phyloP scores from a whole-genome alignment of 1,139 yeast species.

The Magnusiomyces clavatus region DNA sequence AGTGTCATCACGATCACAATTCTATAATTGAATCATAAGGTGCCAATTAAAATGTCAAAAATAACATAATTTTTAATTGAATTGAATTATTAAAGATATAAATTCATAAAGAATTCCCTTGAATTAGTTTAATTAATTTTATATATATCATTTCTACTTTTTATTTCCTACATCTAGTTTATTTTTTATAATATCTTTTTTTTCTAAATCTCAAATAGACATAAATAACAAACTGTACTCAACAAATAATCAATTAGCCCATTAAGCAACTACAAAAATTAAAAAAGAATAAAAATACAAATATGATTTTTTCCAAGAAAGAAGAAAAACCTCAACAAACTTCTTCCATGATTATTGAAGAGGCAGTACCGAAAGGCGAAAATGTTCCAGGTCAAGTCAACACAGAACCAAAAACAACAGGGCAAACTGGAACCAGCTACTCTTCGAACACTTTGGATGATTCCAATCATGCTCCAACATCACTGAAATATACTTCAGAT shows the following conservation, averaged over 20 bases:
- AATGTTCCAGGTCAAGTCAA: not conserved
- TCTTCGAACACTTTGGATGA: not conserved
- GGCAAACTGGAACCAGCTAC: slow-evolving; percentile 5
- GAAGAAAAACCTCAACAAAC: not conserved
- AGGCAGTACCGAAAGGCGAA: slow-evolving; percentile 7
- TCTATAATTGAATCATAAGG: too few species aligned
- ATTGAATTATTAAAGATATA: too few species aligned
- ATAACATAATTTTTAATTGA: not conserved
- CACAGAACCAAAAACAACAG: slow-evolving; percentile 3
- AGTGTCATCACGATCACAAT: too few species aligned
- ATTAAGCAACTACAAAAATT: too few species aligned
- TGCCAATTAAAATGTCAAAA: not conserved
- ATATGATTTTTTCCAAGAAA: not conserved
- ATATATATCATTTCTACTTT: not conserved
- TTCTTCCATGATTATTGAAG: slow-evolving; percentile 11
- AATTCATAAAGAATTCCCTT: too few species aligned
- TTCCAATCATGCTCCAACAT: not conserved
- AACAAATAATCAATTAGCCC: too few species aligned
- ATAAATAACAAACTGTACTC: too few species aligned
- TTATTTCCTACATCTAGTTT: not conserved
- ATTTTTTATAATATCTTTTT: not conserved
- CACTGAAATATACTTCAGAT: not conserved
- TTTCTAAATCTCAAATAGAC: not conserved
- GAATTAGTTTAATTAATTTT: not conserved
- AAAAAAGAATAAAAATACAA: not conserved